Base-by-base conservation (phyloP, 1,284 basidiomycete species). In the Sphagnurus paluster region DNA sequence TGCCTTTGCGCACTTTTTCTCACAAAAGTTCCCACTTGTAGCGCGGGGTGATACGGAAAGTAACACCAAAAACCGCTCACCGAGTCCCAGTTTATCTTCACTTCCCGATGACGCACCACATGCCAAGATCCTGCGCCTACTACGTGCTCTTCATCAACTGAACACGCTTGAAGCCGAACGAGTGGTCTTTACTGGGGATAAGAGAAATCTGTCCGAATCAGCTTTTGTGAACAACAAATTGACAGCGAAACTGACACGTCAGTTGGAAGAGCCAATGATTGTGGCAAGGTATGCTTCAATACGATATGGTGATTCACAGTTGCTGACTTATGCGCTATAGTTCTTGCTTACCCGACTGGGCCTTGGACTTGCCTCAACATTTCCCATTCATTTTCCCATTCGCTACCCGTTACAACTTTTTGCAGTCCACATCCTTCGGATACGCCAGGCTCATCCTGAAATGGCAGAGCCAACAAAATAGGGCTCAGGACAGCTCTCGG, bases 341-440 rank as follows among this genome's bases (percentile, higher is more conserved):
- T 57, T 90, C 90, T 32, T 98, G 95, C 67, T 72, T 99, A 9
- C 97, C 97, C 1, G 93, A 93, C 54, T 99, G 97, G 97, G 92
- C 95, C 1, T 72, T 91, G 30, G 94, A 98, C 64, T 78, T 99
- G 7, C 94, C 96, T 1, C 88, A 90, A 57, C 84, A 92, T 57
- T 98, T 97, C 77, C 89, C 96, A 0, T 99, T 99, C 84, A 77
- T 99, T 16, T 99, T 99, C 79, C 95, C 96, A 3, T 98, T 99
- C 68, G 90, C 96, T 41, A 95, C 93, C 6, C 88, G 97, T 24
- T 98, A 96, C 69, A 88, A 90, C 51, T 99, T 98, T 79, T 72
- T 99, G 16, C 95, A 98, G 67, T 95, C 93, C 5, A 98, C 95
- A 0, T 94, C 95, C 3, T 98, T 99, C 58, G 97, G 97, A 43